These are phyloP conservation scores for Sporobolomyces phaffii DNA, from an alignment of 768 basidiomycete genomes.

Conservation along the genomic window DNA sequence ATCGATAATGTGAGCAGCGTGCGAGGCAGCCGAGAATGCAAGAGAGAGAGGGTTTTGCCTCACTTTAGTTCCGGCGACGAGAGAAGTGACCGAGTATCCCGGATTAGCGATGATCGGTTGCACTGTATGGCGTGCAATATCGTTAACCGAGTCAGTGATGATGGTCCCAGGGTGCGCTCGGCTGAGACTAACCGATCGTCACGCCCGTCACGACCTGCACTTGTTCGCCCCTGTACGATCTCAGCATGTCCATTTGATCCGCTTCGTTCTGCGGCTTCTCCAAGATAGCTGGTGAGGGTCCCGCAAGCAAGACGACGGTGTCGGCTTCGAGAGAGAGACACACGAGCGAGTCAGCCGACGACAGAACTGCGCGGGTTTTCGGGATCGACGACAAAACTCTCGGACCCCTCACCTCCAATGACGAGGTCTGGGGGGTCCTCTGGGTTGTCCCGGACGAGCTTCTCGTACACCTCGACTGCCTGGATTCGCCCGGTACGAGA, in stretches of 20 bases:
- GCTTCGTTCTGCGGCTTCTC: constrained; percentile 77
- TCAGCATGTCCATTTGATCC: constrained; percentile 80
- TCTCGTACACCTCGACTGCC: constrained; percentile 78
- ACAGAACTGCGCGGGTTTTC: too few species aligned
- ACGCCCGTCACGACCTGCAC: constrained; percentile 94
- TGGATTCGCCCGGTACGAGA: too few species aligned
- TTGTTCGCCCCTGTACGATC: constrained; percentile 73
- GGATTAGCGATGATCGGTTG: constrained; percentile 30
- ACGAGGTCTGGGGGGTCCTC: constrained; percentile 73
- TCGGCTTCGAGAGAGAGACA: constrained; percentile 58
- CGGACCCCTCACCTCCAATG: constrained; percentile 66
- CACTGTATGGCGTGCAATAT: too few species aligned
- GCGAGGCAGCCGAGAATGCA: too few species aligned
- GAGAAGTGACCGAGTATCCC: constrained; percentile 2
- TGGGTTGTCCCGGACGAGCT: constrained; percentile 61
- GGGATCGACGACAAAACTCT: too few species aligned
- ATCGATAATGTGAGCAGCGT: too few species aligned
- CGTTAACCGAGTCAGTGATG: too few species aligned
- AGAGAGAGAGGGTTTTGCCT: not conserved
- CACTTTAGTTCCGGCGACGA: constrained; percentile 11
- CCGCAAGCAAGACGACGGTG: constrained; percentile 78
- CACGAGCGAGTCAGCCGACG: not conserved
- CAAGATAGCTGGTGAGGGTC: constrained; percentile 58
- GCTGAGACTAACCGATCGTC: constrained; percentile 73
- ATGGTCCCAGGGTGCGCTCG: too few species aligned